phyloP scores from a whole-genome alignment of 768 basidiomycete species.

The Lactarius psammicola region DNA sequence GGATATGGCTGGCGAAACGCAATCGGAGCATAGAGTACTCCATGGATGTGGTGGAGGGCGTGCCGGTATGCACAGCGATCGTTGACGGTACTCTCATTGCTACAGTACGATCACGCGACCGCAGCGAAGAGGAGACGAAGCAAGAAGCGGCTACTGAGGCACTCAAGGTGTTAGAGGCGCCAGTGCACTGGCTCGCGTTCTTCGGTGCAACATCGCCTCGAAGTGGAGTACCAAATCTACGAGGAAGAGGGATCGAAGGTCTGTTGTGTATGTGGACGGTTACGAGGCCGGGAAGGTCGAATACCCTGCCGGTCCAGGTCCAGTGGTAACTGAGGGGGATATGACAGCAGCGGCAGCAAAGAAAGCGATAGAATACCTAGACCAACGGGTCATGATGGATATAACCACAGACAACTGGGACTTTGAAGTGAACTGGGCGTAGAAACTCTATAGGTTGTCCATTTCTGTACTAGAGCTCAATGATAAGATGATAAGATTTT shows the following conservation, averaged over 20 bases:
- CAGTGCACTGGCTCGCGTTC: conserved; percentile 25
- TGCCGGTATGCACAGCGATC: conserved; percentile 46
- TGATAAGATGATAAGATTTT: background rate
- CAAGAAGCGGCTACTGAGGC: conserved; percentile 62
- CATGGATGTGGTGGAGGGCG: conserved; percentile 44
- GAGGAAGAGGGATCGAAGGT: conserved; percentile 22
- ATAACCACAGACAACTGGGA: too few relatives aligned
- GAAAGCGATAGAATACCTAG: conserved; percentile 11
- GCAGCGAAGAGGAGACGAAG: conserved; percentile 59
- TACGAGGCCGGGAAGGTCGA: conserved; percentile 8
- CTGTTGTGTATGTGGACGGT: conserved; percentile 16
- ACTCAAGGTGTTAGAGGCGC: conserved; percentile 41
- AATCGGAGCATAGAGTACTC: conserved; percentile 40
- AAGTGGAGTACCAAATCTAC: conserved; percentile 16
- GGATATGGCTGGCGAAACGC: conserved; percentile 56
- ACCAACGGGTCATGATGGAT: background rate
- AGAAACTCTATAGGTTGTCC: too few relatives aligned
- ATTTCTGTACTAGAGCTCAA: background rate
- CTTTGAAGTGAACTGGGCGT: background rate
- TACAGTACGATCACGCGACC: conserved; percentile 47
- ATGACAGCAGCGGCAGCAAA: conserved; percentile 19
- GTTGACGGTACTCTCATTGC: conserved; percentile 50
- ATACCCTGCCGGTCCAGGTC: background rate
- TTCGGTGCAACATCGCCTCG: conserved; percentile 13
- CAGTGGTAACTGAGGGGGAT: background rate